Evolutionary conservation across 768 basidiomycete genomes (phyloP), one percentile per base, ranked within the genome.

Genomic region (Paxillus rubicundulus): DNA sequence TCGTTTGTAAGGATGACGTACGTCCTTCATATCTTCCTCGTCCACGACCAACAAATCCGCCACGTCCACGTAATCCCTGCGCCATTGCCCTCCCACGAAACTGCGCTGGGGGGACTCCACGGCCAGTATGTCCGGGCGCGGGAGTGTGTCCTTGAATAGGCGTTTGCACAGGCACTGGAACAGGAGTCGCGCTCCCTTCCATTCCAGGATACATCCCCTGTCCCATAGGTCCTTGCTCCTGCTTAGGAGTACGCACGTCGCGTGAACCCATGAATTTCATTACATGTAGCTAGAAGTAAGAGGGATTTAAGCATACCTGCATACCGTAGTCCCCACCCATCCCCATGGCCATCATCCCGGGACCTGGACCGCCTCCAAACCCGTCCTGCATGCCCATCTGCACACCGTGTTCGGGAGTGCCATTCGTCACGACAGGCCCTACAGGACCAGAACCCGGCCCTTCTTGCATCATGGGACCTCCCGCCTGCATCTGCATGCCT

Each of bases 141-240:
- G 69, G 68, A 8, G 63, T 68, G 30, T 69, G 67, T 32, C 43
- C 66, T 50, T 65, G 67, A 37, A 59, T 59, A 16, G 69, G 69
- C 12, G 67, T 68, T 17, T 69, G 72, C 14, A 69, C 76, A 16
- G 72, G 69, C 45, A 67, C 71, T 18, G 80, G 71, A 16, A 72
- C 79, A 28, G 81, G 78, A 2, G 82, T 72, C 30, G 75, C 70
- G 54, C 68, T 77, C 24, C 72, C 69, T 52, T 86, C 85, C 77
- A 87, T 84, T 43, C 73, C 77, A 24, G 77, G 81, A 62, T 83
- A 89, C 80, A 88, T 85, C 48, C 80, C 82, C 60, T 84, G 85
- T 52, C 74, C 77, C 78, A 88, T 85, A 20, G 74, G 70, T 47
- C 71, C 75, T 68, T 80, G 81, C 50, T 86, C 85, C 83, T 86